These are phyloP conservation scores for Trichoderma sp. DNA, from an alignment of 2,329 filamentous ascomycete species.

Conservation along the genomic window DNA sequence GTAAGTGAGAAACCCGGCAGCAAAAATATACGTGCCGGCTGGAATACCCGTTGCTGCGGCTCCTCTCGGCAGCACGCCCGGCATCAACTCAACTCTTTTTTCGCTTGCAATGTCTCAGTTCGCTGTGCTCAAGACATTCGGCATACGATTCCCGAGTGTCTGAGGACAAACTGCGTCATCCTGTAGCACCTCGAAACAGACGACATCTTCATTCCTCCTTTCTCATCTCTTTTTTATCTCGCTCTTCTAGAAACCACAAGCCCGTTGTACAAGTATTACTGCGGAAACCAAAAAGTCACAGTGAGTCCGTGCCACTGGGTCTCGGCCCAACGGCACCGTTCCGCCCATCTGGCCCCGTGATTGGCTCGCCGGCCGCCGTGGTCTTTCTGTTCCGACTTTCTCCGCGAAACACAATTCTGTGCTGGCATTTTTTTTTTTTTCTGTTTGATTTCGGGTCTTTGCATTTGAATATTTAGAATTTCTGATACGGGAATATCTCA, in stretches of 20 bases:
- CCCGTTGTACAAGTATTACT: neutral
- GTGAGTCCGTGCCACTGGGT: constrained; percentile 5
- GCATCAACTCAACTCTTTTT: neutral
- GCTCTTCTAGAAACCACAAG: neutral
- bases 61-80: neutral
- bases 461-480: neutral
- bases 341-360: constrained; percentile 4
- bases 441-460: neutral
- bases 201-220: neutral
- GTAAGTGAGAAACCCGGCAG: neutral
- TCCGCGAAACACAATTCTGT: constrained; percentile 8
- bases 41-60: neutral
- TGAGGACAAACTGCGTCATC: constrained; percentile 11
- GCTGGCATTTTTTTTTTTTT: neutral
- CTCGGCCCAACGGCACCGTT: constrained; percentile 27
- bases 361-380: constrained; percentile 19
- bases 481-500: neutral
- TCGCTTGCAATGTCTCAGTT: neutral
- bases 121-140: neutral
- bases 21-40: neutral
- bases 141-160: constrained; percentile 11
- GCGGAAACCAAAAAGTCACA: neutral
- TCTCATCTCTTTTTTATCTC: neutral
- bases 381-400: constrained; percentile 25
- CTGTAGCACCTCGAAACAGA: neutral